A percentile compares a stretch with the other conserved stretches of the same genome.
Conservation (phyloP, 2,329 filamentous ascomycete species). For the Karstenula rhodostoma region DNA sequence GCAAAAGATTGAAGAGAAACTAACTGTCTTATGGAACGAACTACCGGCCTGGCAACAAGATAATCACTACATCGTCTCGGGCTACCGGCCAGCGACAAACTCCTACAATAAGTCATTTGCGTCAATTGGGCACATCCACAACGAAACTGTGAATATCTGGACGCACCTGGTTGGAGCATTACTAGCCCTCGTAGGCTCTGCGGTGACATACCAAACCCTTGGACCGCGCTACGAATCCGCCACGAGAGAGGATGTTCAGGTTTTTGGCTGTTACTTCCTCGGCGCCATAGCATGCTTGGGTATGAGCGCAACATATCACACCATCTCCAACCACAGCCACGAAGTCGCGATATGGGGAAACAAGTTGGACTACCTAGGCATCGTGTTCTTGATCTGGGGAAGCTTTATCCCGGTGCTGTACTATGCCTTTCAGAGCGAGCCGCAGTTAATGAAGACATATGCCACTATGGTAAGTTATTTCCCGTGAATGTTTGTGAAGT, state of each 20-base stretch:
- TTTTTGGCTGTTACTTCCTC: slow-evolving; percentile 50
- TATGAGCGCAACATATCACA: slow-evolving; percentile 76
- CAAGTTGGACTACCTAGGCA: slow-evolving; percentile 93
- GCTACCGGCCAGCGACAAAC: slow-evolving; percentile 70
- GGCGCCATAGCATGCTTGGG: slow-evolving; percentile 56
- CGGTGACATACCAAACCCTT: slow-evolving; percentile 34
- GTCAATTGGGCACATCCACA: slow-evolving; percentile 70
- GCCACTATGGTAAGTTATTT: slow-evolving; percentile 69
- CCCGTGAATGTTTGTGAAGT: background rate
- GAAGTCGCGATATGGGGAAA: slow-evolving; percentile 84
- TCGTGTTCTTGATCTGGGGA: slow-evolving; percentile 89
- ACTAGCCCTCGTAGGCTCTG: slow-evolving; percentile 29
- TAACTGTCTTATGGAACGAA: slow-evolving; percentile 57
- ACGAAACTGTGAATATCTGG: slow-evolving; percentile 76
- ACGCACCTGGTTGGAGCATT: slow-evolving; percentile 65
- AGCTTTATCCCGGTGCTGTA: slow-evolving; percentile 85
- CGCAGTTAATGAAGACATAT: slow-evolving; percentile 72
- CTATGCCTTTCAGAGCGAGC: slow-evolving; percentile 67
- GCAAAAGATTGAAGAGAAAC: slow-evolving; percentile 54
- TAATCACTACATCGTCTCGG: slow-evolving; percentile 73
- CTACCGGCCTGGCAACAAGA: slow-evolving; percentile 61
- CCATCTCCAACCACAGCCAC: slow-evolving; percentile 83
- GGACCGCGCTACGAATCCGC: slow-evolving; percentile 45
- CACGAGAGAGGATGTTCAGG: slow-evolving; percentile 44
- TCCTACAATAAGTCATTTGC: slow-evolving; percentile 67